These are phyloP conservation scores for Amanita rubescens DNA, from an alignment of 768 basidiomycete species.

Conservation along the genomic window DNA sequence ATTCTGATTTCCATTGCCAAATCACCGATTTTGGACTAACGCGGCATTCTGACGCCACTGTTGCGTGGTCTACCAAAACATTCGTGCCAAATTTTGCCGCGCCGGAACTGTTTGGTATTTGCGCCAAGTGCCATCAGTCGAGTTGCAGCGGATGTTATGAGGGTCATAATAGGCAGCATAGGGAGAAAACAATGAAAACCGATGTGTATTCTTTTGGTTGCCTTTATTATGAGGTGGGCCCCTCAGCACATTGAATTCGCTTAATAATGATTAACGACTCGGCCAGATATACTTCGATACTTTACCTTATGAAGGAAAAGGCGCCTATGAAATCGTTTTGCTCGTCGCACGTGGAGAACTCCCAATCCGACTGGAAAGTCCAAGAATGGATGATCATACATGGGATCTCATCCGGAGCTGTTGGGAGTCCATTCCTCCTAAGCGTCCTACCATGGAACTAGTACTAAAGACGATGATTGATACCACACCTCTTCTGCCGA, in stretches of 20 bases:
- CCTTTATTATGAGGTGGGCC: slow-evolving; percentile 3
- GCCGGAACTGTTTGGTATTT: not conserved
- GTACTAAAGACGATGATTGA: too few relatives aligned
- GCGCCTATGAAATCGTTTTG: not conserved
- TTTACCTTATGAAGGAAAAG: not conserved
- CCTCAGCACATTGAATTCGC: not conserved
- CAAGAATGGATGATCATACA: not conserved
- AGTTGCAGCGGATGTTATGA: too few relatives aligned
- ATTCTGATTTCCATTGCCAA: not conserved
- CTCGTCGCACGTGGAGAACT: not conserved
- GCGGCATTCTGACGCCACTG: too few relatives aligned
- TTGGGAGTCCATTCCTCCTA: not conserved
- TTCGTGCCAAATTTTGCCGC: not conserved
- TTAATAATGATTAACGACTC: not conserved
- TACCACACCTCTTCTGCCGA: not conserved
- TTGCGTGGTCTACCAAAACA: too few relatives aligned
- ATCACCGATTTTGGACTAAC: not conserved
- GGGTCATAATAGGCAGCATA: too few relatives aligned
- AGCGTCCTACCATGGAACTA: not conserved
- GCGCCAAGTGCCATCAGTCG: not conserved
- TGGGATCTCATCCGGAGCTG: not conserved
- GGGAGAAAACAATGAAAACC: not conserved
- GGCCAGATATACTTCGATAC: not conserved
- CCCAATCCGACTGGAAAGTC: not conserved
- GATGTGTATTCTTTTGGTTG: slow-evolving; percentile 4